Evolutionary conservation across 2,329 filamentous ascomycete species (phyloP), one percentile per base, ranked within the genome.

Genomic region (Cladosporium sp.): DNA sequence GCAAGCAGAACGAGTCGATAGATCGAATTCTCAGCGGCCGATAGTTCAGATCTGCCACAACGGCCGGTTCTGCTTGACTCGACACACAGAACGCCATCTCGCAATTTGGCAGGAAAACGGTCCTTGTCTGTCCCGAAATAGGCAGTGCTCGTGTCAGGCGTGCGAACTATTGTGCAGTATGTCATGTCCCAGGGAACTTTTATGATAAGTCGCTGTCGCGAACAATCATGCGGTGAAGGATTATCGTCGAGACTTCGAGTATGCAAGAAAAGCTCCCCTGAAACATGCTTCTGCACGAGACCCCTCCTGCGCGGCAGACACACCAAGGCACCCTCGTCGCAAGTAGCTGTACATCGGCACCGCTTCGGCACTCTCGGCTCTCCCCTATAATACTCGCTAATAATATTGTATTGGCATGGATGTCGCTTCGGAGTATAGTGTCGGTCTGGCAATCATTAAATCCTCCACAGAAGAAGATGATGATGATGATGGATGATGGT

Each of bases 231-330:
- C 39, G 39, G 39, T 46, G 39, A 46, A 21, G 21, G n/a, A 8
- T 43, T 46, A 21, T 46, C 8, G n/a, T n/a, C n/a, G n/a, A 4
- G 28, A 4, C 28, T 28, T 51, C 13, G 48, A 25, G 16, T 7
- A 26, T 57, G 54, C 54, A 32, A 57, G 23, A 23, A 53, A 51
- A 54, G 14, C n/a, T 56, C 60, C 60, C 49, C 60, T 63, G 60
- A 63, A 36, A 63, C 60, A 63, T 63, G 60, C 60, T 34, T 63
- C 60, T 63, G 60, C 60, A 63, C 60, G 28, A 46, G 30, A 63
- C 49, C 49, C 60, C 54, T 49, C 28, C 25, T 26, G 18, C 14
- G 46, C 46, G 23, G 59, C 21, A 62, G 28, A 21, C 30, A 34
- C 46, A 36, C 59, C n/a, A n/a, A n/a, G n/a, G n/a, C n/a, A n/a